Base-by-base conservation (phyloP, 2,329 filamentous ascomycete genomes). In the Talaromyces rugulosus region DNA sequence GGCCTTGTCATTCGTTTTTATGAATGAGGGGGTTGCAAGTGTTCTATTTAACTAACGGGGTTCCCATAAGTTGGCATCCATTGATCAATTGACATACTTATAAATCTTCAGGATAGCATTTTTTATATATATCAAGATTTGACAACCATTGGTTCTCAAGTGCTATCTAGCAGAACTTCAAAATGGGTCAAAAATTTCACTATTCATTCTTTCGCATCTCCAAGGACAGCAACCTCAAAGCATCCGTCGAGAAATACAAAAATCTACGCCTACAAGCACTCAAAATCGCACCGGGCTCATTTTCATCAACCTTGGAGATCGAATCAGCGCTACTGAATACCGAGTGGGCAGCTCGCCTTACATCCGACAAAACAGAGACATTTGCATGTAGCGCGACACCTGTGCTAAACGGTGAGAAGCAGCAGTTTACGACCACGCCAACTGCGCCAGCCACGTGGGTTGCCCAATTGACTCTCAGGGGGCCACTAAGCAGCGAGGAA, bases 381-480 rank as follows among this genome's bases (percentile, higher is more conserved):
- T 75, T 76, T 58, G 67, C 74, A 16, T 74, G 72, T 23, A 68
- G 36, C 31, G 59, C 59, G 50, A 56, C 52, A 9, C 36, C 52
- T 36, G n/a, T 42, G 30, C 8, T 68, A 42, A 58, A 68, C 55
- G 62, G 67, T 14, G 54, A 33, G 23, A 23, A 23, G 18, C 16
- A 18, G 14, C 36, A n/a, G 12, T 30, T 1, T n/a, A n/a, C 36
- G n/a, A 6, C 5, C 14, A n/a, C 36, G 5, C 36, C 36, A n/a
- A n/a, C 5, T 14, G 16, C 16, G 16, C 5, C 30, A n/a, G 28
- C 33, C 5, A 64, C 69, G 57, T 75, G 72, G 70, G 62, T 75
- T 12, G 71, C 68, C 7, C 73, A 72, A 51, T 65, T 72, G 7
- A 74, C 70, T 27, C 34, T 76, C 0, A 63, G 71, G 1, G 74